Evolutionary conservation across 495 filamentous ascomycete genomes (phyloP), one percentile per base, ranked within the genome.

Genomic region (Xylaria grammica): DNA sequence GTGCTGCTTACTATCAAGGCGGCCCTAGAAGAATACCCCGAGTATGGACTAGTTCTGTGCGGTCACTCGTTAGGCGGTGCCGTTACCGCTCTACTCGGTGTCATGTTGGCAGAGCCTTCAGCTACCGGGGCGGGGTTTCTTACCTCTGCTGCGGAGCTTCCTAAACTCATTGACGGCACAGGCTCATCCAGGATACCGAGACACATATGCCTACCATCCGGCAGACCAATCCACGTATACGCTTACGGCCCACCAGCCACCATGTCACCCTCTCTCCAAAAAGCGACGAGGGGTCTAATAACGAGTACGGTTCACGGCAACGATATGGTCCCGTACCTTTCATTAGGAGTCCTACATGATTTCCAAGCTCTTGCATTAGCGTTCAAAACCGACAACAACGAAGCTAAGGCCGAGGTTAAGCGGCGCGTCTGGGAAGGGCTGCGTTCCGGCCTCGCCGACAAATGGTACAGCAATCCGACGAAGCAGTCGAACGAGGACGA

Each of bases 1-100:
- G 87, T 94, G 1, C 82, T 94, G 64, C 79, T 83, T 52, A 91
- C 86, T 0, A 84, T 94, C 29, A 84, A 85, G 68, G 81, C 86
- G n/a, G 89, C 91, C 0, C 77, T 94, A 2, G 87, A 91, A 59
- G 85, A 91, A 54, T 90, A 87, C 63, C 75, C 83, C 2, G 86
- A 88, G 32, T 94, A 93, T 70, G 91, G 91, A 20, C 82, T 94
- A 19, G 85, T 94, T 0, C 76, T 94, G 2, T 90, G 89, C 24
- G 91, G 91, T 0, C 91, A 94, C 75, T 92, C 89, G 2, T 81
- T 94, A 3, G 91, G 91, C 26, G 91, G 87, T 17, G 90, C 86
- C 34, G 91, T 94, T 1, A 89, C 90, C 4, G 86, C 90, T 1
- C 79, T 94, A 13, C 81, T 93, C 1, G 89, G 87, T 46, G 89